Percentiles rank a stretch among this genome's conserved stretches.
Evolutionary conservation across 306 rosid genomes (phyloP).

Genomic region (Clitoria ternatea): DNA sequence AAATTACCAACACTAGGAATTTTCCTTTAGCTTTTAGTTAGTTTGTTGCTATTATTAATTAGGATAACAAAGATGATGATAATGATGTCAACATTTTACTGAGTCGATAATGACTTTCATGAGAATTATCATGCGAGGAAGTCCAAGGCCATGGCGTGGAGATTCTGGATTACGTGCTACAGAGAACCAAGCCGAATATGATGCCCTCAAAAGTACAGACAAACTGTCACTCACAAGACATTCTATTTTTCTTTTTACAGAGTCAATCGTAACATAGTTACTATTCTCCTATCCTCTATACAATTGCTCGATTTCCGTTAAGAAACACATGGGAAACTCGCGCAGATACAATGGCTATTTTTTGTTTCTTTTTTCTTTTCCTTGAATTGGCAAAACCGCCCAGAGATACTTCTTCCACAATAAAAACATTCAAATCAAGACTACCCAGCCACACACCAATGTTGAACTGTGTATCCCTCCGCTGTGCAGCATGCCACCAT

Average conservation of each 20-base stretch:
- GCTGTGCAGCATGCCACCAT: not conserved
- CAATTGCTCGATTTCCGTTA: not conserved
- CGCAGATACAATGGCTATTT: not conserved
- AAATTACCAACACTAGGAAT: too few relatives aligned
- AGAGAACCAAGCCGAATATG: too few relatives aligned
- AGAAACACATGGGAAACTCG: not conserved
- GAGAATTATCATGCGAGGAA: too few relatives aligned
- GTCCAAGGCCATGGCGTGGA: too few relatives aligned
- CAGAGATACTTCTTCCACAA: not conserved
- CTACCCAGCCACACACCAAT: not conserved
- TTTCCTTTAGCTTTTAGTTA: too few relatives aligned
- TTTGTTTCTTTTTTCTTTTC: not conserved
- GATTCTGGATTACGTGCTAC: too few relatives aligned
- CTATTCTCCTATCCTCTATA: not conserved
- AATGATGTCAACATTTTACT: too few relatives aligned
- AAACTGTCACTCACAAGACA: not conserved
- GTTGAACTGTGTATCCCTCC: not conserved
- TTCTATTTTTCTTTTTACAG: not conserved
- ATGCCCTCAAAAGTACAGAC: not conserved
- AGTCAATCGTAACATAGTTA: not conserved
- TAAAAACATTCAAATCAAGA: slow-evolving; percentile 2
- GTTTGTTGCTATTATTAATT: too few relatives aligned
- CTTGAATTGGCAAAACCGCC: not conserved
- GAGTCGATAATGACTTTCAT: too few relatives aligned
- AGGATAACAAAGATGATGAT: too few relatives aligned